phyloP scores from a whole-genome alignment of 2,329 filamentous ascomycete species.

The Colletotrichum noveboracense region DNA sequence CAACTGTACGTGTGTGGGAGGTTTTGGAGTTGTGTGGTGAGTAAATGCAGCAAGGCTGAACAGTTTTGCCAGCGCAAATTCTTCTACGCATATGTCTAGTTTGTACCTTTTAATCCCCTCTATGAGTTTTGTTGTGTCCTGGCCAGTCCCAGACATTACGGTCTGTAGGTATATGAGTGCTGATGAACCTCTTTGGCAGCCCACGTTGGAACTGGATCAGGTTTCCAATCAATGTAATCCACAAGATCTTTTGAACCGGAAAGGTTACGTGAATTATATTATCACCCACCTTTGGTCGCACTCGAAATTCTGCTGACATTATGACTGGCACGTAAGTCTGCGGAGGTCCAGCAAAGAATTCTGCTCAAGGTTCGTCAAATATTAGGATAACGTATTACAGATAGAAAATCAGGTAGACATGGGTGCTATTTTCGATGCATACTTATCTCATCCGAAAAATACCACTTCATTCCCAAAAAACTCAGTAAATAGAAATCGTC shows the following conservation, averaged over 20 bases:
- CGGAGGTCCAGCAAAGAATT: not conserved
- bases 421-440: not conserved
- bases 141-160: not conserved
- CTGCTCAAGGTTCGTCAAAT: not conserved
- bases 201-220: not conserved
- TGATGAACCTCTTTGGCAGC: not conserved
- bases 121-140: not conserved
- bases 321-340: no score
- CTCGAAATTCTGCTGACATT: not conserved
- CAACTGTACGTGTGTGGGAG: not conserved
- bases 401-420: fast-evolving
- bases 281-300: not conserved
- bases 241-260: not conserved
- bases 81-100: fast-evolving
- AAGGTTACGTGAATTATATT: not conserved
- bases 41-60: not conserved
- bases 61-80: not conserved
- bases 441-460: fast-evolving
- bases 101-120: not conserved
- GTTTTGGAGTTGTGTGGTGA: not conserved
- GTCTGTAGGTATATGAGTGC: not conserved
- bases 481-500: not conserved
- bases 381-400: not conserved
- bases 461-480: not conserved
- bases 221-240: not conserved